These are phyloP conservation scores for Haberlea rhodopensis DNA, from an alignment of 257 asterid genomes.

Conservation along the genomic window DNA sequence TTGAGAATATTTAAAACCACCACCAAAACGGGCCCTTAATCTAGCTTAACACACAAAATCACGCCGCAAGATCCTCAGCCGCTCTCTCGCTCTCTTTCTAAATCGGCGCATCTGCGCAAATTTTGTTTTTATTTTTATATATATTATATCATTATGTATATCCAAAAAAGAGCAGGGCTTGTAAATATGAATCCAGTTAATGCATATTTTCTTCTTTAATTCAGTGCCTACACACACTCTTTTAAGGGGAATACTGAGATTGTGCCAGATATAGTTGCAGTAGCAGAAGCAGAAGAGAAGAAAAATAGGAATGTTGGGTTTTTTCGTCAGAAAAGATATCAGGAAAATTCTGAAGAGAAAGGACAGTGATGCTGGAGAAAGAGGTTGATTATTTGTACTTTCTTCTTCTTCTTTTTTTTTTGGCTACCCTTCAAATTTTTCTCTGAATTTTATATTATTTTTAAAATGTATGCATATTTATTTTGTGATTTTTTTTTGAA, in stretches of 20 bases:
- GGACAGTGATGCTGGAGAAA: slow-evolving; percentile 97
- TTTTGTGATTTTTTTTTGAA: slow-evolving; percentile 12
- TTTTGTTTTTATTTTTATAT: slow-evolving; percentile 23
- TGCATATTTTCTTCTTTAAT: slow-evolving; percentile 16
- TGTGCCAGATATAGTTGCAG: slow-evolving; percentile 20
- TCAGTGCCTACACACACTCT: slow-evolving; percentile 19
- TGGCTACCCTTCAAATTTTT: not conserved
- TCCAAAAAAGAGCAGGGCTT: slow-evolving; percentile 20
- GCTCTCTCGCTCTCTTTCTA: slow-evolving; percentile 29
- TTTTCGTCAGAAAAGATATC: slow-evolving; percentile 68
- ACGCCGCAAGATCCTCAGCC: slow-evolving; percentile 46
- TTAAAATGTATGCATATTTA: not conserved
- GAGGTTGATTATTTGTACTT: slow-evolving; percentile 40
- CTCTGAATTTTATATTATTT: slow-evolving; percentile 1
- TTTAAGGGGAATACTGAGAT: slow-evolving; percentile 29
- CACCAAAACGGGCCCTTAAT: slow-evolving; percentile 17
- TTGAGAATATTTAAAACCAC: slow-evolving; percentile 13
- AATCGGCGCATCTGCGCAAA: slow-evolving; percentile 30
- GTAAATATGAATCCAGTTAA: slow-evolving; percentile 20
- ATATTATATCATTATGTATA: not conserved
- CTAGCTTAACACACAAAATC: slow-evolving; percentile 30
- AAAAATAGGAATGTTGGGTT: slow-evolving; percentile 47
- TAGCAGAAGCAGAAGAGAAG: slow-evolving; percentile 9
- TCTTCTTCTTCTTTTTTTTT: not conserved
- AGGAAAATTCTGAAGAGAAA: slow-evolving; percentile 86